Conservation (phyloP, 768 basidiomycete species). For the Suillus ampliporus region DNA sequence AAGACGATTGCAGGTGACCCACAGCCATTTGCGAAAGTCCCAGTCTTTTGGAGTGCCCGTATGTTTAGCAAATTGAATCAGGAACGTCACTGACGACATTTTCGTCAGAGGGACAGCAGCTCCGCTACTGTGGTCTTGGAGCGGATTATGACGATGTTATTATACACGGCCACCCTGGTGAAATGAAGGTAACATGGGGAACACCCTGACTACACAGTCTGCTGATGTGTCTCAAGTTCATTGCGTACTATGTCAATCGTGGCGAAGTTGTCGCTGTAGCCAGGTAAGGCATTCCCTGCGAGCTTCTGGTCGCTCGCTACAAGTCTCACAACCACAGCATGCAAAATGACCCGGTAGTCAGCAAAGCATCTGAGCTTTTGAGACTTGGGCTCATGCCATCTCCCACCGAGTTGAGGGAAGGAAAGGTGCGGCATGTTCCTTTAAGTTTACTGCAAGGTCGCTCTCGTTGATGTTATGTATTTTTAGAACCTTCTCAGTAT, state of each 20-base stretch:
- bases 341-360: slow-evolving; percentile 82
- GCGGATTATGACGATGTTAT: slow-evolving; percentile 75
- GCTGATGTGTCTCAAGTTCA: slow-evolving; percentile 53
- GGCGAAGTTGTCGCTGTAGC: slow-evolving; percentile 72
- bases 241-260: slow-evolving; percentile 77
- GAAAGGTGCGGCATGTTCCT: slow-evolving; percentile 56
- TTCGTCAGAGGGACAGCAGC: slow-evolving; percentile 77
- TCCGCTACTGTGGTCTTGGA: slow-evolving; percentile 84
- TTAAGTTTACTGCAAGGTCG: not conserved
- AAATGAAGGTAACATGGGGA: slow-evolving; percentile 65
- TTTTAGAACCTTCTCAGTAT: slow-evolving; percentile 35
- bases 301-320: not conserved
- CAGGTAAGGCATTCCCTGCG: slow-evolving; percentile 44
- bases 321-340: slow-evolving; percentile 51
- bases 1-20: slow-evolving; percentile 69
- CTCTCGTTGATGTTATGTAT: not conserved
- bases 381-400: slow-evolving; percentile 83
- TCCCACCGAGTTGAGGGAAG: slow-evolving; percentile 70
- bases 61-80: slow-evolving; percentile 33
- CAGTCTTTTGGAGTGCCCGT: slow-evolving; percentile 93
- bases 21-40: slow-evolving; percentile 76
- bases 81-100: slow-evolving; percentile 9
- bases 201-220: not conserved
- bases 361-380: slow-evolving; percentile 78
- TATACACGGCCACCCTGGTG: slow-evolving; percentile 74